Conservation (phyloP, 495 filamentous ascomycete species). For the Neurospora tetraspora region DNA sequence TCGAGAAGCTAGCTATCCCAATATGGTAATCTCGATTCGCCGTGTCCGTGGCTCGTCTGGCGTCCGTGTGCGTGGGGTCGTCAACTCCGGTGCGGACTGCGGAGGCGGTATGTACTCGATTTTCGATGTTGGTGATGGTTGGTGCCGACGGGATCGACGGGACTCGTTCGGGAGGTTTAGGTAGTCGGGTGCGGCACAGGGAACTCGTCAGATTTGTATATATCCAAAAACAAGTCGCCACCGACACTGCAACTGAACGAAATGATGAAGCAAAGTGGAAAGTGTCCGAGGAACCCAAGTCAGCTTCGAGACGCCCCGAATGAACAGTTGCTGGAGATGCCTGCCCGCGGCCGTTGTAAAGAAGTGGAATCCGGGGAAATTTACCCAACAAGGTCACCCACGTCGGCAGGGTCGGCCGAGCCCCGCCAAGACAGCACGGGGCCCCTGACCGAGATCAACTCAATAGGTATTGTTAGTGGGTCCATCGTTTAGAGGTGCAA, state of each 20-base stretch:
- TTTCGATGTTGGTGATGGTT: background rate
- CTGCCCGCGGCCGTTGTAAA: background rate
- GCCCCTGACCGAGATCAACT: background rate
- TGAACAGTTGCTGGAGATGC: no score
- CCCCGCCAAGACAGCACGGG: background rate
- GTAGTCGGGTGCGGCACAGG: background rate
- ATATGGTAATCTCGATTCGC: background rate
- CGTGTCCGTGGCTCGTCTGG: background rate
- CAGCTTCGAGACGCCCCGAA: background rate
- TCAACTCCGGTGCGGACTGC: background rate
- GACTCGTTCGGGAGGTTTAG: background rate
- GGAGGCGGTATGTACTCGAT: background rate
- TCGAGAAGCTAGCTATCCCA: background rate
- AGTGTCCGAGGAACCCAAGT: background rate
- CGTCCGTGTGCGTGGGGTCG: background rate
- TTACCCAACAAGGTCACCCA: background rate
- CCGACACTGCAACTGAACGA: background rate
- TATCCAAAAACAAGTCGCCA: background rate
- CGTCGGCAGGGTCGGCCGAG: background rate
- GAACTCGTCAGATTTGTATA: background rate
- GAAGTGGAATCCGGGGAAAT: background rate
- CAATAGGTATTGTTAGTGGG: background rate
- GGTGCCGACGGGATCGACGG: background rate
- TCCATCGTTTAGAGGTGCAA: background rate
- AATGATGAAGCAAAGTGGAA: background rate